Evolutionary conservation across 202 grass and related monocot species (phyloP).

Genomic region (Elaeis oleifera): DNA sequence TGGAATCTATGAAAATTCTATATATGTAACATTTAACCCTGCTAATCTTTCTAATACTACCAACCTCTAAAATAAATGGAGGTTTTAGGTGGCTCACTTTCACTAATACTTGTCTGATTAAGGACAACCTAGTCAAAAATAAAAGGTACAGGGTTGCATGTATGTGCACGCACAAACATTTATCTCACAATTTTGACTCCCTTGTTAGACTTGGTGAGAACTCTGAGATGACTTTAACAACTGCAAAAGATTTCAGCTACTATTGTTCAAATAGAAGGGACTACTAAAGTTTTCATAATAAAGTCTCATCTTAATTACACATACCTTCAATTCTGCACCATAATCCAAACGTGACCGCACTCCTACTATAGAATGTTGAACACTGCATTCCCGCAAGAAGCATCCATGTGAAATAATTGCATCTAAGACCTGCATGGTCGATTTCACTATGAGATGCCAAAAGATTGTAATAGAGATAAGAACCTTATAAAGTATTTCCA

Average conservation of each 20-base stretch:
- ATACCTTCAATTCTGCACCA: constrained; percentile 49
- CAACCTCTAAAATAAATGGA: too few species aligned
- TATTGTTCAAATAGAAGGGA: not conserved
- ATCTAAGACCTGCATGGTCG: constrained; percentile 33
- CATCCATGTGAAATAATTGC: constrained; percentile 61
- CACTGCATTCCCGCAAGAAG: constrained; percentile 48
- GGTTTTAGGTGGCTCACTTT: too few species aligned
- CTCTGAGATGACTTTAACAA: not conserved
- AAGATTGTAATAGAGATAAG: not conserved
- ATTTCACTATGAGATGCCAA: not conserved
- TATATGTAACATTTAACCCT: too few species aligned
- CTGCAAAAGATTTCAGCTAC: not conserved
- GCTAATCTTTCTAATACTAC: too few species aligned
- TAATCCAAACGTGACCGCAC: constrained; percentile 44
- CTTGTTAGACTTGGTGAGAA: too few species aligned
- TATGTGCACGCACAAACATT: too few species aligned
- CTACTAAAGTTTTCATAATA: not conserved
- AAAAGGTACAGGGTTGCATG: too few species aligned
- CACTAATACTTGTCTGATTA: too few species aligned
- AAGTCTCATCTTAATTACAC: not conserved
- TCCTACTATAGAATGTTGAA: constrained; percentile 59
- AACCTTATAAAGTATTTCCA: not conserved
- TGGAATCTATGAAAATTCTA: too few species aligned
- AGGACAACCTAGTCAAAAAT: too few species aligned
- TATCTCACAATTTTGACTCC: too few species aligned